These are phyloP conservation scores for Helicosporidium sp. DNA, from an alignment of 139 green algal genomes.

Conservation along the genomic window DNA sequence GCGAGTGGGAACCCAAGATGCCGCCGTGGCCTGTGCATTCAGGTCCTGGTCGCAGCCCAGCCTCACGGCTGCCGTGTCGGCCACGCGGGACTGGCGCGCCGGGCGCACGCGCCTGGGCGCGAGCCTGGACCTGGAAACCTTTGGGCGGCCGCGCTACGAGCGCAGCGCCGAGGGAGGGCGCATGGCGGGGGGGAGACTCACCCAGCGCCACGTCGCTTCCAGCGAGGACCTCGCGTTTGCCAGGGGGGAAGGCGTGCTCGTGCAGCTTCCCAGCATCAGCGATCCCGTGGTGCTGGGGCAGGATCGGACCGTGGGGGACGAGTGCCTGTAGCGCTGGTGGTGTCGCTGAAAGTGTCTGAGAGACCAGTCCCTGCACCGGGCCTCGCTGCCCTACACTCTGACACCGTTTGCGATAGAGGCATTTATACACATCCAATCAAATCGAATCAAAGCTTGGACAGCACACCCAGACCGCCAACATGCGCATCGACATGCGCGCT, in stretches of 20 bases:
- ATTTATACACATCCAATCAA: too few relatives aligned
- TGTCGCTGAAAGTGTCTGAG: background rate
- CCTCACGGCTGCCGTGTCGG: conserved; percentile 20
- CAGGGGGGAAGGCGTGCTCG: conserved; percentile 29
- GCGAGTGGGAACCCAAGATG: conserved; percentile 20
- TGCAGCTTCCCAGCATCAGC: conserved; percentile 14
- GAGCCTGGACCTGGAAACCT: conserved; percentile 38
- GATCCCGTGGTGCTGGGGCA: background rate
- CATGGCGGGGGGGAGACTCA: conserved; percentile 29
- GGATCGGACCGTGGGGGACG: too few relatives aligned
- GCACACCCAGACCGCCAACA: background rate
- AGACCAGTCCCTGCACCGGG: too few relatives aligned
- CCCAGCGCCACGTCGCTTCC: conserved; percentile 52
- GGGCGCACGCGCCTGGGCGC: conserved; percentile 14
- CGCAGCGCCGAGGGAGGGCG: conserved; percentile 10
- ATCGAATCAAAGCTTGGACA: background rate
- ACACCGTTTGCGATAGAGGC: too few relatives aligned
- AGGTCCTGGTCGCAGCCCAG: conserved; percentile 42
- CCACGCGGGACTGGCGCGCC: conserved; percentile 6
- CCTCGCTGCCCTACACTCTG: too few relatives aligned
- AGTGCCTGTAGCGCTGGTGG: background rate
- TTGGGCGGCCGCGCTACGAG: conserved; percentile 30
- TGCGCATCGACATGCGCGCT: background rate
- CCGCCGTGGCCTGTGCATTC: conserved; percentile 20
- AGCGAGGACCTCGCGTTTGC: conserved; percentile 38